Base-by-base conservation (phyloP, 106 monocot genomes). In the Dioscorea dumetorum region DNA sequence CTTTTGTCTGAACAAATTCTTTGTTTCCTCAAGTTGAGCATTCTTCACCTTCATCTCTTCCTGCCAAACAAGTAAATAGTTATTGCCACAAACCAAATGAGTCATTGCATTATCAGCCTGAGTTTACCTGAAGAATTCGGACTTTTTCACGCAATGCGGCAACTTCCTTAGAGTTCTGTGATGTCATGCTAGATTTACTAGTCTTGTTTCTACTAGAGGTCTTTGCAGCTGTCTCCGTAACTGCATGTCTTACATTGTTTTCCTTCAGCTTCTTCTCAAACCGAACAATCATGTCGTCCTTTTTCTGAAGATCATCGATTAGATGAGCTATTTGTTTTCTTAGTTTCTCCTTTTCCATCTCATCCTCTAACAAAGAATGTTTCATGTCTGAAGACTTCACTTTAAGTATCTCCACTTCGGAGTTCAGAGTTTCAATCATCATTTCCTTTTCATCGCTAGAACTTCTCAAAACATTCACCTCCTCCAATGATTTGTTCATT, bases 331-430 rank as follows among this genome's bases (percentile, higher is more conserved):
- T 73, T 64, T 80, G 73, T 60, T 64, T 75, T 50, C 60, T 76
- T n/a, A 85, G 70, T 17, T 69, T 79, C 24, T 86, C 79, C 73
- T 85, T 81, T 65, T 80, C 80, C 60, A 72, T 33, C 41, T 77
- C 73, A 73, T 81, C 72, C 53, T 79, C 73, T 32, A 68, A 72
- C 62, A 85, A 60, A 20, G 74, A 78, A 50, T 51, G 24, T 41
- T 93, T 84, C 70, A 95, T 20, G 21, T 61, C 67, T 57, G 54
- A 72, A 61, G 63, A 79, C 63, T 81, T 73, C 50, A 50, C 22
- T 74, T 62, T 69, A 7, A 81, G 76, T 11, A 31, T 63, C 69
- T 58, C 59, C 49, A 79, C 24, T 23, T 97, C 82, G n/a, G 69
- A 70, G 54, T 73, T 78, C 13, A 87, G 69, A 41, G 21, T 65